These are phyloP conservation scores for Eustoma russellianum DNA, from an alignment of 257 asterid species.

Conservation along the genomic window DNA sequence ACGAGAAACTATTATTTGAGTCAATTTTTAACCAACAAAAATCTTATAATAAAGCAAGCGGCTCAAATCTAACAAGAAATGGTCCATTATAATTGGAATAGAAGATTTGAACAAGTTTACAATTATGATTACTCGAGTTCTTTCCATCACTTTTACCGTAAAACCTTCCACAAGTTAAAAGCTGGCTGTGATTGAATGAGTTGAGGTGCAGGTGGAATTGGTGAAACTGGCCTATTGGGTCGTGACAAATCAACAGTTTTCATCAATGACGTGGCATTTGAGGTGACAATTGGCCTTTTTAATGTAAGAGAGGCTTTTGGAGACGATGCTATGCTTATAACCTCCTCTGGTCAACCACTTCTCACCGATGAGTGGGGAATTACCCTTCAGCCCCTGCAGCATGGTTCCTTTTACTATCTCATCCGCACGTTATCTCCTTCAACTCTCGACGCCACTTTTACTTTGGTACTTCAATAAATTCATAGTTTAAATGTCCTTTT, in stretches of 20 bases:
- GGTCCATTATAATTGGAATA: too few species aligned
- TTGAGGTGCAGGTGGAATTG: conserved; percentile 28
- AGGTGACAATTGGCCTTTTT: conserved; percentile 58
- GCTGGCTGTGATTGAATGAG: conserved; percentile 21
- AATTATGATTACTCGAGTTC: not conserved
- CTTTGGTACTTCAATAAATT: too few species aligned
- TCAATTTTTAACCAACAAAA: too few species aligned
- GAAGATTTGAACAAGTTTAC: not conserved
- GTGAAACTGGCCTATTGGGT: conserved; percentile 13
- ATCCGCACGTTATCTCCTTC: conserved; percentile 41
- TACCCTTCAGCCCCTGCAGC: conserved; percentile 66
- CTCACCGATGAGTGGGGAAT: conserved; percentile 76
- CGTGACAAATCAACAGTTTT: conserved; percentile 59
- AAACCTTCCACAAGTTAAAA: not conserved
- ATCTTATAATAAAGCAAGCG: too few species aligned
- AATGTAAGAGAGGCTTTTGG: conserved; percentile 78
- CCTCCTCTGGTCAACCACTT: conserved; percentile 72
- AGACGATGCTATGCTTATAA: conserved; percentile 64
- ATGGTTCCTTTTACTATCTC: conserved; percentile 71
- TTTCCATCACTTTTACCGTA: too few species aligned
- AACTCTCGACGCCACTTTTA: conserved; percentile 15
- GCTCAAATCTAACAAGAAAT: too few species aligned
- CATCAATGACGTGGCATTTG: conserved; percentile 80
- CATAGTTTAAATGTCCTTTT: too few species aligned
- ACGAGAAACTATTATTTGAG: too few species aligned